A percentile compares a stretch with the other conserved stretches of the same genome.
Evolutionary conservation across 2,329 filamentous ascomycete genomes (phyloP).

Genomic region (Scleromitrula shiraiana): DNA sequence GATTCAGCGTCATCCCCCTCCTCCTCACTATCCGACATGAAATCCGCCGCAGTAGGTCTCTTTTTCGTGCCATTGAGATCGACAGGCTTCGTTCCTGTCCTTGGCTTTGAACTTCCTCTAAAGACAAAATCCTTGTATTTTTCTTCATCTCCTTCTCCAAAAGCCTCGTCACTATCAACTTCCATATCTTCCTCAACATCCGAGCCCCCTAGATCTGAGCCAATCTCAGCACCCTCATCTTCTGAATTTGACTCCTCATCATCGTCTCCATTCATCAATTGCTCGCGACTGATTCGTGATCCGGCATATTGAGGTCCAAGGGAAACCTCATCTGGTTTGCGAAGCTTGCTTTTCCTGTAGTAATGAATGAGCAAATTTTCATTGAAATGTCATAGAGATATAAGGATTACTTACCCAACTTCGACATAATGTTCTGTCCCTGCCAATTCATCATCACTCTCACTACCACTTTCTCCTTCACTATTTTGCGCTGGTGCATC

Average conservation of each 20-base stretch:
- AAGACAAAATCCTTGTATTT: conserved; percentile 67
- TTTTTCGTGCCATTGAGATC: conserved; percentile 29
- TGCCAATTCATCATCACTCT: conserved; percentile 44
- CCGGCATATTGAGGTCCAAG: conserved; percentile 79
- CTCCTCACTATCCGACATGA: conserved; percentile 39
- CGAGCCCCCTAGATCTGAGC: conserved; percentile 43
- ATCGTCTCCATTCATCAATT: conserved; percentile 49
- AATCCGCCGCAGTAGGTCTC: conserved; percentile 48
- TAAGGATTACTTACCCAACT: conserved; percentile 49
- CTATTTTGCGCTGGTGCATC: conserved; percentile 20
- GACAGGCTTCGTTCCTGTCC: conserved; percentile 9
- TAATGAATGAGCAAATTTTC: conserved; percentile 9
- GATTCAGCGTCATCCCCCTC: conserved; percentile 28
- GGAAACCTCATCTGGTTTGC: conserved; percentile 58
- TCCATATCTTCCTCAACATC: conserved; percentile 50
- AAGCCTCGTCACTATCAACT: conserved; percentile 59
- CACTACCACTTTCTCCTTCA: conserved; percentile 37
- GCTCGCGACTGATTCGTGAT: conserved; percentile 62
- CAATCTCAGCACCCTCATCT: conserved; percentile 19
- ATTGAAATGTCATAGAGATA: background rate
- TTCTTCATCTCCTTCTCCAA: conserved; percentile 80
- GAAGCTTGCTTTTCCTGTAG: conserved; percentile 69
- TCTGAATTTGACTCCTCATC: conserved; percentile 34
- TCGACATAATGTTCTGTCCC: conserved; percentile 82
- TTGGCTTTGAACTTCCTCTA: conserved; percentile 48